A percentile compares a stretch with the other conserved stretches of the same genome.
phyloP scores from a whole-genome alignment of 352 stramenopile genomes.

The Globisporangium paddicum region DNA sequence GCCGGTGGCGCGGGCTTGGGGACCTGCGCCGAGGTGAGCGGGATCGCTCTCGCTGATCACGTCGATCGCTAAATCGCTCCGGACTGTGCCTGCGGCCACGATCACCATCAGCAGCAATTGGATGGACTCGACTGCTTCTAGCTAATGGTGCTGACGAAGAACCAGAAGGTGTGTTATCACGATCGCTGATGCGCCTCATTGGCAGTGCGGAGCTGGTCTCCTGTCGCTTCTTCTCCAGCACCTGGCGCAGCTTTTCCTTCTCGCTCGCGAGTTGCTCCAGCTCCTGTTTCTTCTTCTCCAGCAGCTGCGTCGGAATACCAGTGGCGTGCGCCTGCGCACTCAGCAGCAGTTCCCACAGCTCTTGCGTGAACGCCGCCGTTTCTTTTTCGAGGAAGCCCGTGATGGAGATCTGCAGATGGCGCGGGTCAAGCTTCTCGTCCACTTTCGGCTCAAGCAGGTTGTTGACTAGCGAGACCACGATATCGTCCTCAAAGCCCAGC shows the following conservation, averaged over 20 bases:
- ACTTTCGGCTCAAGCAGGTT: conserved; percentile 83
- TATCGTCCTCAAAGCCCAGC: conserved; percentile 91
- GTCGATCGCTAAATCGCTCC: conserved; percentile 1
- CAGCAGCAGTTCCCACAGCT: conserved; percentile 89
- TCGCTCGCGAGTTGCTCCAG: conserved; percentile 55
- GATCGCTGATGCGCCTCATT: conserved; percentile 2
- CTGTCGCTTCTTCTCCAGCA: conserved; percentile 49
- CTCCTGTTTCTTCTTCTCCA: conserved; percentile 91
- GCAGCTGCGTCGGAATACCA: conserved; percentile 80
- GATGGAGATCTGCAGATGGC: conserved; percentile 85
- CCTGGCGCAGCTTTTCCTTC: conserved; percentile 52
- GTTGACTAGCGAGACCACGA: conserved; percentile 81
- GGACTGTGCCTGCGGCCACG: conserved; percentile 4
- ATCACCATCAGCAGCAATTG: not conserved
- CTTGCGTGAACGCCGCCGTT: conserved; percentile 73
- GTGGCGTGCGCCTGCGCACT: conserved; percentile 85
- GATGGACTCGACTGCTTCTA: not conserved
- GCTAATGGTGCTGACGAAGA: not conserved
- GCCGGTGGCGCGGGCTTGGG: conserved; percentile 16
- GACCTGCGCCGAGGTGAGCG: conserved; percentile 9
- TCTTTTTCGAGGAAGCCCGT: conserved; percentile 92
- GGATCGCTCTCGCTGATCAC: conserved; percentile 6
- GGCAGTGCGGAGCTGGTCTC: conserved; percentile 10
- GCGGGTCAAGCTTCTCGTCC: conserved; percentile 71
- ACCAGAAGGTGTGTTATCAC: not conserved